Conservation (phyloP, 495 filamentous ascomycete genomes). For the Aspergillus hancockii region DNA sequence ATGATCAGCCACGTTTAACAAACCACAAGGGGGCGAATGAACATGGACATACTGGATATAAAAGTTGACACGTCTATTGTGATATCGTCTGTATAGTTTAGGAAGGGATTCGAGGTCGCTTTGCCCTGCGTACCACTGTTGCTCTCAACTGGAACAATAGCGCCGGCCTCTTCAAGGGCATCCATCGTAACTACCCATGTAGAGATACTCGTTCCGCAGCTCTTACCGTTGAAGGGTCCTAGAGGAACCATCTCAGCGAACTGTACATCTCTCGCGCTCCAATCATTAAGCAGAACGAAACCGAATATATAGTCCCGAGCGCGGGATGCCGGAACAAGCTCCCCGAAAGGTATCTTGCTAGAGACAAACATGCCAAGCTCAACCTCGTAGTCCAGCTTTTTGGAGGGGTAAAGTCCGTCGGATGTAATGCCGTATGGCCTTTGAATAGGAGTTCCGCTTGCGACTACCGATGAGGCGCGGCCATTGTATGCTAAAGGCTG, state of each 20-base stretch:
- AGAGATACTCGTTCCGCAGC: background rate
- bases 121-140: background rate
- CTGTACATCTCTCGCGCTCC: background rate
- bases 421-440: background rate
- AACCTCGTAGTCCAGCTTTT: background rate
- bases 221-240: background rate
- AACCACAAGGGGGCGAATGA: too few species aligned
- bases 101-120: background rate
- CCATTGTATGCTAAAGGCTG: slow-evolving; percentile 1
- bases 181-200: background rate
- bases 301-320: background rate
- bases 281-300: background rate
- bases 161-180: background rate
- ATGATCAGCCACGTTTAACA: background rate
- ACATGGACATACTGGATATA: background rate
- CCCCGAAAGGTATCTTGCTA: background rate
- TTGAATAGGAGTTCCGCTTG: background rate
- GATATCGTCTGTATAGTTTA: background rate
- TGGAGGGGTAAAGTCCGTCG: background rate
- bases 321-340: background rate
- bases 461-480: background rate
- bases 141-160: background rate
- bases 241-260: background rate
- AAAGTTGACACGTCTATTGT: background rate
- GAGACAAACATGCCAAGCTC: slow-evolving; percentile 2